phyloP scores from a whole-genome alignment of 345 rosid species.

The Moricandia arvensis region DNA sequence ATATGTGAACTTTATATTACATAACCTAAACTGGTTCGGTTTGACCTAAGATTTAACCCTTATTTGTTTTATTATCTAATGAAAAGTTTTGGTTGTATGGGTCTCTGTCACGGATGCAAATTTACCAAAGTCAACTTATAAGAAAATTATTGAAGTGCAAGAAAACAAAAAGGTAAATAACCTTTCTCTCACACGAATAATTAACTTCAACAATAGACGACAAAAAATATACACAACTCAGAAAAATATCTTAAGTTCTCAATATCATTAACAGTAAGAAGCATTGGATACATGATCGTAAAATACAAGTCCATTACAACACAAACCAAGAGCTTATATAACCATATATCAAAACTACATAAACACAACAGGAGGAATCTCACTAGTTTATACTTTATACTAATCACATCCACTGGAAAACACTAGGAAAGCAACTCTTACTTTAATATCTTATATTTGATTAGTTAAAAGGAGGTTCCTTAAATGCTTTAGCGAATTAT shows the following conservation, averaged over 20 bases:
- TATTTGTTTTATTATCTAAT: not conserved
- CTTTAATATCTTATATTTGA: not conserved
- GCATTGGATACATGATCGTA: not conserved
- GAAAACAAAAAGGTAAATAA: constrained; percentile 24
- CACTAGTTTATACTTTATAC: not conserved
- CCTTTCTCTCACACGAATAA: not conserved
- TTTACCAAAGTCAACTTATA: constrained; percentile 28
- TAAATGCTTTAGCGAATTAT: not conserved
- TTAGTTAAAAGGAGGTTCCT: not conserved
- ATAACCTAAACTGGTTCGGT: not conserved
- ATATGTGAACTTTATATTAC: not conserved
- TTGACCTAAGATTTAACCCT: not conserved
- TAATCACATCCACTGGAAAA: constrained; percentile 8
- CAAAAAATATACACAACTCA: not conserved
- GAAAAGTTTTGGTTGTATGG: not conserved
- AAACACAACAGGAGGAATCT: not conserved
- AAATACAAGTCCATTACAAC: not conserved
- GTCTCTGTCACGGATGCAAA: constrained; percentile 23
- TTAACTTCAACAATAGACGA: not conserved
- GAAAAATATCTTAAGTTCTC: not conserved
- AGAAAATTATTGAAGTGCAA: constrained; percentile 11
- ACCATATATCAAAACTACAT: not conserved
- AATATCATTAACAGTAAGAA: not conserved
- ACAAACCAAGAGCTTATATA: not conserved
- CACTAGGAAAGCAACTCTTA: constrained; percentile 10